phyloP scores from a whole-genome alignment of 768 basidiomycete species.

The Tricholoma sp. region DNA sequence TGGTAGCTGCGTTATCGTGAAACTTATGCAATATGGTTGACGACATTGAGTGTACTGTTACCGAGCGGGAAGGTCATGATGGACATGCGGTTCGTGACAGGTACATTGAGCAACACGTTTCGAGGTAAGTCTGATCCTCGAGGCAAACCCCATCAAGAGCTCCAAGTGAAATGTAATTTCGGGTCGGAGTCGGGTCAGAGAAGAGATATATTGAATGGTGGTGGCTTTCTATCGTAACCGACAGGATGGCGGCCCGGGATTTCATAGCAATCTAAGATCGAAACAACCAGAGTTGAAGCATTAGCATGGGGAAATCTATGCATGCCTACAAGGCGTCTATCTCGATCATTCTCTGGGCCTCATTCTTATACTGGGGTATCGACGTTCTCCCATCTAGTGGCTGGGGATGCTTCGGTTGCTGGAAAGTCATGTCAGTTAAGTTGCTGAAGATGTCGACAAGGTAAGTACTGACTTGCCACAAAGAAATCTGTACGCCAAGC shows the following conservation, averaged over 20 bases:
- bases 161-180: background rate
- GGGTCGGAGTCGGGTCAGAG: background rate
- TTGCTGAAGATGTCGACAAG: background rate
- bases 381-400: constrained; percentile 5
- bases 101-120: constrained; percentile 8
- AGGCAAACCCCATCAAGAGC: background rate
- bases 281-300: background rate
- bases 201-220: background rate
- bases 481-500: constrained; percentile 9
- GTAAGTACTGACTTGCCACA: background rate
- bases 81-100: constrained; percentile 15
- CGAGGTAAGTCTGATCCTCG: constrained; percentile 2
- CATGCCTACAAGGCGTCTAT: background rate
- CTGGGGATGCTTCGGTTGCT: constrained; percentile 18
- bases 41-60: background rate
- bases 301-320: background rate
- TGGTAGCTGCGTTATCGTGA: constrained; percentile 1
- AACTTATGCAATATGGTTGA: background rate
- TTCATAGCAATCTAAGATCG: background rate
- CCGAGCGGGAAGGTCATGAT: constrained; percentile 1
- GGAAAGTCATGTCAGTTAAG: background rate
- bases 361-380: background rate
- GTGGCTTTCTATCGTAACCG: background rate
- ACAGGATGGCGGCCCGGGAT: background rate
- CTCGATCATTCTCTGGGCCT: background rate